phyloP scores from a whole-genome alignment of 108 stramenopile species.

The Cyclotella kingstonii region DNA sequence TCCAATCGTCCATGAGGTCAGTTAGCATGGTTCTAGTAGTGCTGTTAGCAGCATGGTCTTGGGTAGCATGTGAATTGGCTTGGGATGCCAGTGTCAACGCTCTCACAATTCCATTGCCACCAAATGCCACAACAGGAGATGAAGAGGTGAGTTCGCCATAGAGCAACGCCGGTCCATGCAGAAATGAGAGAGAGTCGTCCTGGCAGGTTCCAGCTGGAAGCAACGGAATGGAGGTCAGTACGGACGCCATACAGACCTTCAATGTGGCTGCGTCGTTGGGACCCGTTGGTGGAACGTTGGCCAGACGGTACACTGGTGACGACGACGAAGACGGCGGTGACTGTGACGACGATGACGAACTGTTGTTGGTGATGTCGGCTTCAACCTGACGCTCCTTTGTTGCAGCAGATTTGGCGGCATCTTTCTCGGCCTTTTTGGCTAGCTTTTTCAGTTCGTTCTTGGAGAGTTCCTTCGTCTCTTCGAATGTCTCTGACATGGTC shows the following conservation, averaged over 20 bases:
- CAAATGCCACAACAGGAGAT: constrained; percentile 50
- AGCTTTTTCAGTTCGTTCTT: constrained; percentile 84
- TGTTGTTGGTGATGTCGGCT: constrained; percentile 6
- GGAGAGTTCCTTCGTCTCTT: constrained; percentile 41
- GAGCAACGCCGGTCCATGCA: constrained; percentile 48
- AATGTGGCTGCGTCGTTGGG: constrained; percentile 46
- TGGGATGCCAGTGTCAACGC: constrained; percentile 40
- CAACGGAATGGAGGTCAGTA: constrained; percentile 50
- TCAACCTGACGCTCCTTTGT: constrained; percentile 27
- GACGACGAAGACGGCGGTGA: constrained; percentile 13
- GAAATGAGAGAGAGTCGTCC: constrained; percentile 13
- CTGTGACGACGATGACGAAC: neutral
- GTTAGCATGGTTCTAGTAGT: neutral
- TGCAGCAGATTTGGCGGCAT: constrained; percentile 60
- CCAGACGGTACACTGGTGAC: neutral
- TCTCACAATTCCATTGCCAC: constrained; percentile 81
- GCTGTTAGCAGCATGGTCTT: no score
- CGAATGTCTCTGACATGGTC: no score
- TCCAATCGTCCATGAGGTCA: constrained; percentile 69
- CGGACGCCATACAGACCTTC: constrained; percentile 68
- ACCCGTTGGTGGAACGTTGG: constrained; percentile 40
- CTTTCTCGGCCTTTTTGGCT: constrained; percentile 82
- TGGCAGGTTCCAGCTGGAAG: constrained; percentile 2
- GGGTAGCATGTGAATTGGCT: no score
- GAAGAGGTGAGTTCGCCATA: constrained; percentile 32